Conservation (phyloP, 495 filamentous ascomycete species). For the Lichina pygmaea region DNA sequence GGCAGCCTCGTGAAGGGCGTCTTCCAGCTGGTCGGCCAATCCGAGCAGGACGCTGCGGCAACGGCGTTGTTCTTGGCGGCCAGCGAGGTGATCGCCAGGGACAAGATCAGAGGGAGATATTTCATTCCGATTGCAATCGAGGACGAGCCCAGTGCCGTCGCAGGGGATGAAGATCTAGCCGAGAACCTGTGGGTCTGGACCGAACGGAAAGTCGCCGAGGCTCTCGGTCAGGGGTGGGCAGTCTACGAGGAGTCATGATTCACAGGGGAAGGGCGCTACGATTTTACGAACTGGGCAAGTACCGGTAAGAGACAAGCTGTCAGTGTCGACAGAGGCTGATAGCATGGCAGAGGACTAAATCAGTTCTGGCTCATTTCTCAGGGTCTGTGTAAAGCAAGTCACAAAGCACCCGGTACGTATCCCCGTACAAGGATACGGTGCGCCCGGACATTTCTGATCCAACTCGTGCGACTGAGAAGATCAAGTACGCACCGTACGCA, state of each 20-base stretch:
- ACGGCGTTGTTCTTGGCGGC: conserved; percentile 15
- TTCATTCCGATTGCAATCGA: conserved; percentile 13
- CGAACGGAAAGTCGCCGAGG: conserved; percentile 2
- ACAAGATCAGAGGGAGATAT: conserved; percentile 10
- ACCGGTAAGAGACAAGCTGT: too few species aligned
- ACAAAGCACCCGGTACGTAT: too few species aligned
- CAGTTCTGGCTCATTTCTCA: background rate
- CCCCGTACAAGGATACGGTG: too few species aligned
- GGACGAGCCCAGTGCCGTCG: conserved; percentile 6
- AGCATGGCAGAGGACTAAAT: background rate
- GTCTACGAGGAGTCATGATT: too few species aligned
- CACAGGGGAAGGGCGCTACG: too few species aligned
- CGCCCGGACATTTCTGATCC: too few species aligned
- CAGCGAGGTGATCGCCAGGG: conserved; percentile 4
- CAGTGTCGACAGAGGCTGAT: background rate
- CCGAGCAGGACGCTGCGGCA: conserved; percentile 12
- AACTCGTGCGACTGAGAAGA: too few species aligned
- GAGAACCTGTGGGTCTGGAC: conserved; percentile 11
- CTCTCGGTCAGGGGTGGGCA: conserved; percentile 2
- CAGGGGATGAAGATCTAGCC: conserved; percentile 9
- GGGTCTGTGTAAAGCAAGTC: too few species aligned
- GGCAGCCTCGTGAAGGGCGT: conserved; percentile 4
- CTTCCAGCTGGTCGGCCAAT: conserved; percentile 10
- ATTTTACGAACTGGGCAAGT: too few species aligned
- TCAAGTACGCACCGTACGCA: too few species aligned